Evolutionary conservation across 768 basidiomycete genomes (phyloP).

Genomic region (Lentinula boryana): DNA sequence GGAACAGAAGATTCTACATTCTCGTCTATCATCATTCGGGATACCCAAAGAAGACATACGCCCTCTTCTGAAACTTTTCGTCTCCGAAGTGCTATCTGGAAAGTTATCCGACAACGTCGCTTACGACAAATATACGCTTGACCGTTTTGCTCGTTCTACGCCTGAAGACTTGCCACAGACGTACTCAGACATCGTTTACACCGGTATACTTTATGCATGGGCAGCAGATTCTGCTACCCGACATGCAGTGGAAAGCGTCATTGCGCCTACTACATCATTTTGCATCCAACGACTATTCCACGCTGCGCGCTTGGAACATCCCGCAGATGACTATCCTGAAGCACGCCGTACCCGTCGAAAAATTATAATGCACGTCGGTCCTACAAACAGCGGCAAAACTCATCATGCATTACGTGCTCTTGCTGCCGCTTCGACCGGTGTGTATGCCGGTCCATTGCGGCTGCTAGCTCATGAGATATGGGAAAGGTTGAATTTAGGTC

Average conservation of each 20-base stretch:
- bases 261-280: slow-evolving; percentile 27
- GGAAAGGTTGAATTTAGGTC: slow-evolving; percentile 84
- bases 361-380: slow-evolving; percentile 93
- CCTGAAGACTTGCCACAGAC: slow-evolving; percentile 18
- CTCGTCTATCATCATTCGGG: slow-evolving; percentile 44
- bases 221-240: slow-evolving; percentile 28
- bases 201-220: slow-evolving; percentile 54
- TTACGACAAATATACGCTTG: slow-evolving; percentile 31
- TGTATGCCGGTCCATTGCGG: slow-evolving; percentile 89
- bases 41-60: slow-evolving; percentile 31
- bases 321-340: slow-evolving; percentile 38
- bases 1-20: slow-evolving; percentile 17
- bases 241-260: slow-evolving; percentile 15
- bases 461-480: slow-evolving; percentile 95
- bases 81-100: slow-evolving; percentile 29
- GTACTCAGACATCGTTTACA: slow-evolving; percentile 43
- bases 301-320: slow-evolving; percentile 36
- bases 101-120: slow-evolving; percentile 19
- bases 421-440: slow-evolving; percentile 63
- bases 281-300: slow-evolving; percentile 30
- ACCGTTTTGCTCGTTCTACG: slow-evolving; percentile 34
- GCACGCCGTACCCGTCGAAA: slow-evolving; percentile 66
- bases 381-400: slow-evolving; percentile 97
- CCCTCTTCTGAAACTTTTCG: slow-evolving; percentile 38
- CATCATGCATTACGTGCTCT: slow-evolving; percentile 88